phyloP scores from a whole-genome alignment of 768 basidiomycete genomes.

The Bullera alba region DNA sequence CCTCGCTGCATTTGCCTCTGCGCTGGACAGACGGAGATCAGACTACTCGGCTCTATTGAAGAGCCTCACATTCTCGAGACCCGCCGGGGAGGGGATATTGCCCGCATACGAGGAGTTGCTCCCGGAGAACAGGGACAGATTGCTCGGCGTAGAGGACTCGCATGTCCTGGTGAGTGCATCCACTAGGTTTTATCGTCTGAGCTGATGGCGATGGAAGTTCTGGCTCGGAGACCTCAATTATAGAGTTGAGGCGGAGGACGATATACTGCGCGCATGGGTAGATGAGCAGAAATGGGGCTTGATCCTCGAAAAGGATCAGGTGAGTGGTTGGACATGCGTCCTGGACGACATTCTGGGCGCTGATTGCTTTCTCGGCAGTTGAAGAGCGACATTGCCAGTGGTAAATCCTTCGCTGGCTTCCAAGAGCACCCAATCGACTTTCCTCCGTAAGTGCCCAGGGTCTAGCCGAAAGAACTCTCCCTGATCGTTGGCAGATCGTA shows the following conservation, averaged over 20 bases:
- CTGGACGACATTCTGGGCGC: background rate
- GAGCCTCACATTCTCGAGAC: constrained; percentile 22
- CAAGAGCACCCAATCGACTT: constrained; percentile 34
- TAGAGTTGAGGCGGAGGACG: constrained; percentile 30
- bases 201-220: constrained; percentile 16
- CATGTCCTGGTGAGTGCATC: constrained; percentile 13
- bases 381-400: constrained; percentile 19
- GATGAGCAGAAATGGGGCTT: constrained; percentile 20
- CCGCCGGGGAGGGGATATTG: constrained; percentile 7
- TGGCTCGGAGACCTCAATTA: constrained; percentile 45
- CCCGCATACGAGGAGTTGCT: constrained; percentile 27
- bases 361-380: constrained; percentile 12
- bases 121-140: constrained; percentile 12
- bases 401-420: constrained; percentile 38
- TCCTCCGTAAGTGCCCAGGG: constrained; percentile 23
- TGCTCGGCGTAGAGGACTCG: constrained; percentile 18
- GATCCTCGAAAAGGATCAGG: constrained; percentile 40
- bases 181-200: background rate
- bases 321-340: constrained; percentile 3
- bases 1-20: constrained; percentile 35
- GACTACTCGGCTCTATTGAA: constrained; percentile 22
- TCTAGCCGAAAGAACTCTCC: background rate
- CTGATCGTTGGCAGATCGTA: constrained; percentile 26
- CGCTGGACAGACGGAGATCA: constrained; percentile 24
- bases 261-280: constrained; percentile 18